Evolutionary conservation across 2,329 filamentous ascomycete genomes (phyloP).

Genomic region (Apiospora phragmitis): DNA sequence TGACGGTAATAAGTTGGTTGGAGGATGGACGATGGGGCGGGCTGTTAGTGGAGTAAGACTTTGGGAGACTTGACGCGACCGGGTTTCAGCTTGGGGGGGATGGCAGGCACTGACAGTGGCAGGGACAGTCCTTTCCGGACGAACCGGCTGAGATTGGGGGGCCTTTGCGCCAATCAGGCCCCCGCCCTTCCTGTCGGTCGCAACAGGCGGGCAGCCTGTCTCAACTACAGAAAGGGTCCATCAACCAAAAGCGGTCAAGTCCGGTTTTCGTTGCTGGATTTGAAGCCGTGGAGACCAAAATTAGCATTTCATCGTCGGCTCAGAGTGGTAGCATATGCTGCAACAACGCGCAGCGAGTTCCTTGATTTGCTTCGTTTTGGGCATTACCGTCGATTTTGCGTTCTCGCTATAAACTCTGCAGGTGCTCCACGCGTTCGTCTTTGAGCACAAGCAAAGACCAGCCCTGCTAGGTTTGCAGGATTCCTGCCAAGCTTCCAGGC

Average conservation of each 20-base stretch:
- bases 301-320: neutral
- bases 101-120: neutral
- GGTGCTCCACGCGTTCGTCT: neutral
- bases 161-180: neutral
- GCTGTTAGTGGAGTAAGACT: neutral
- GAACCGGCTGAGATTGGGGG: neutral
- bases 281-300: neutral
- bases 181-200: neutral
- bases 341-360: neutral
- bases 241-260: conserved; percentile 2
- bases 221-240: neutral
- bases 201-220: neutral
- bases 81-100: neutral
- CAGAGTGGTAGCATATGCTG: neutral
- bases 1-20: conserved; percentile 4
- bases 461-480: neutral
- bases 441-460: neutral
- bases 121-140: neutral
- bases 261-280: neutral
- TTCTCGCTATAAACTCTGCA: neutral
- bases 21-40: neutral
- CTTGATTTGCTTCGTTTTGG: neutral
- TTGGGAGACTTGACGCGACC: neutral
- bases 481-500: neutral
- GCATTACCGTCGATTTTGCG: neutral